Evolutionary conservation across 2,329 filamentous ascomycete genomes (phyloP), one percentile per base, ranked within the genome.

Genomic region (Ophiostoma australiae): DNA sequence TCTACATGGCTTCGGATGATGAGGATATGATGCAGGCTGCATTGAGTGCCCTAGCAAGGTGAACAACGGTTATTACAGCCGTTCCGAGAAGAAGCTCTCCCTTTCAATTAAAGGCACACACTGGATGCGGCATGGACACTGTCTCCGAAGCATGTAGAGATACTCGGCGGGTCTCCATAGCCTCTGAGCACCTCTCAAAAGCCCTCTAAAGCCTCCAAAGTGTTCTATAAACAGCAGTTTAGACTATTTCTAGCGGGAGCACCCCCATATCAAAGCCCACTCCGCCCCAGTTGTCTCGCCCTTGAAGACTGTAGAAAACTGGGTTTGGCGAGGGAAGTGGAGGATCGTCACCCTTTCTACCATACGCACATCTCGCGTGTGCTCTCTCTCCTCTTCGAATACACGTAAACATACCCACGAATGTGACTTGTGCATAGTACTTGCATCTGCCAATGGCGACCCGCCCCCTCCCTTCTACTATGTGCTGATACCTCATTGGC

Each of bases 261-360:
- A 6, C 31, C 7, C 61, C 33, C 31, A 37, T 58, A n/a, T 58
- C 52, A 4, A 20, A 17, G 15, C 52, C 52, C n/a, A 58, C 52
- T 58, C 52, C 11, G 61, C 31, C 61, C 61, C 63, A 39, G 63
- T 23, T 66, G 63, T 39, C 63, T 65, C 33, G 61, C 61, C 61
- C 61, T 65, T 65, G 61, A 37, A 65, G 61, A 37, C 31, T n/a
- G 61, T 6, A 65, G 23, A 65, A 39, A 37, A 66, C 33, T 35
- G 35, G 31, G 27, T 35, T 35, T 20, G 17, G 44, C 44, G 15
- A n/a, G 44, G 7, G 44, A 48, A 35, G 61, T 65, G 61, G 61
- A 65, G 15, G 61, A 41, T 4, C 58, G 27, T 63, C 58, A 23
- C 7, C 58, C 58, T 63, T 63, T 63, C 31, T 15, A 33, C 13